Conservation (phyloP, 148 eudicot genomes). For the Silene conica region DNA sequence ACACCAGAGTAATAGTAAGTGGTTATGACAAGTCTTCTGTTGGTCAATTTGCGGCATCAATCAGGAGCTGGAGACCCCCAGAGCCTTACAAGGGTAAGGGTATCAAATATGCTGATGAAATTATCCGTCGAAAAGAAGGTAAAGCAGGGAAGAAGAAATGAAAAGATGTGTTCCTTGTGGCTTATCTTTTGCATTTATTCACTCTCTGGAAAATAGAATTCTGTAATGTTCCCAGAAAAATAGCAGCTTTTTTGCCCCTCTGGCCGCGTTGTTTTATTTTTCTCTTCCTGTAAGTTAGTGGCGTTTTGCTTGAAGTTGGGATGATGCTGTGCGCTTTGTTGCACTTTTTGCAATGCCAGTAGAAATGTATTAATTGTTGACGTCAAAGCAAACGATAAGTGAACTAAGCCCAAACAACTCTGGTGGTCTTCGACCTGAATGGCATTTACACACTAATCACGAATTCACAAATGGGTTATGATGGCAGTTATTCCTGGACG, state of each 20-base stretch:
- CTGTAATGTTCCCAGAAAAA: conserved; percentile 15
- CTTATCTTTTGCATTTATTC: conserved; percentile 6
- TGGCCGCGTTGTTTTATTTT: background rate
- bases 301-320: background rate
- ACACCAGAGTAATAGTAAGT: conserved; percentile 58
- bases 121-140: conserved; percentile 81
- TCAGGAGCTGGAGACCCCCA: conserved; percentile 93
- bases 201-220: conserved; percentile 1
- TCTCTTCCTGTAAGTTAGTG: conserved; percentile 10
- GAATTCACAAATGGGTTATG: too few species aligned
- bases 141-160: conserved; percentile 97
- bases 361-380: conserved; percentile 6
- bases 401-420: too few species aligned
- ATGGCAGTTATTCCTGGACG: too few species aligned
- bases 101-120: conserved; percentile 78
- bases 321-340: background rate
- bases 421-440: too few species aligned
- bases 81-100: conserved; percentile 99
- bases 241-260: conserved; percentile 10
- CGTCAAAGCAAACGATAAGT: background rate
- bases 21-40: conserved; percentile 75
- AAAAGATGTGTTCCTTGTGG: conserved; percentile 4
- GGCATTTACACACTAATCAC: too few species aligned
- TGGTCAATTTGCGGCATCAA: conserved; percentile 87
- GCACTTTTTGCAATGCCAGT: background rate